These are phyloP conservation scores for Lomentospora prolificans DNA, from an alignment of 2,329 filamentous ascomycete species.

Conservation along the genomic window DNA sequence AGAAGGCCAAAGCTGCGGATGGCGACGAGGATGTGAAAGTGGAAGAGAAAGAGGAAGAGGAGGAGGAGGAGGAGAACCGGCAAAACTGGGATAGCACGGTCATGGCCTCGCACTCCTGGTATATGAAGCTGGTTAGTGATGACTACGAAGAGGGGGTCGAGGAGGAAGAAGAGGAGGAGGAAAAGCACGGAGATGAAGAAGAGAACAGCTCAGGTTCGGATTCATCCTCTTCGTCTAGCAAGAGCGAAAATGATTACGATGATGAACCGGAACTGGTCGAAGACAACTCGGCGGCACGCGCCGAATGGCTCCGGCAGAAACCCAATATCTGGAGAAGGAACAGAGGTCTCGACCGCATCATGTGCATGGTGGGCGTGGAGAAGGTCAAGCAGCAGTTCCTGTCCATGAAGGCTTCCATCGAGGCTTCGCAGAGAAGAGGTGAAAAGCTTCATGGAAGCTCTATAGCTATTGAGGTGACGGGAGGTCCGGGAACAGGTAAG, in stretches of 20 bases:
- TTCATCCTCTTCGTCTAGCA: too few species aligned
- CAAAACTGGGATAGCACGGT: background rate
- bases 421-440: conserved; percentile 32
- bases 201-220: too few species aligned
- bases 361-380: conserved; percentile 63
- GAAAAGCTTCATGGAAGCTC: background rate
- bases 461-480: background rate
- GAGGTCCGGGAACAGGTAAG: background rate
- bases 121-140: background rate
- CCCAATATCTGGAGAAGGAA: conserved; percentile 23
- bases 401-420: conserved; percentile 51
- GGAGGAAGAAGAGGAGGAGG: background rate
- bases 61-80: background rate
- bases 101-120: too few species aligned
- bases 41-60: background rate
- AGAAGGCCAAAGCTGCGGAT: too few species aligned
- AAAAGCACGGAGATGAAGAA: background rate
- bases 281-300: background rate
- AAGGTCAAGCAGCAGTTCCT: conserved; percentile 56
- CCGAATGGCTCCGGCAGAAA: background rate
- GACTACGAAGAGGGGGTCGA: background rate
- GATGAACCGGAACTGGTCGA: background rate
- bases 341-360: conserved; percentile 48
- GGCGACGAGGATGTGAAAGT: too few species aligned
- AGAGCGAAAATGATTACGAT: background rate